Evolutionary conservation across 208 protist species (phyloP).

Genomic region (Crithidia mellificae): DNA sequence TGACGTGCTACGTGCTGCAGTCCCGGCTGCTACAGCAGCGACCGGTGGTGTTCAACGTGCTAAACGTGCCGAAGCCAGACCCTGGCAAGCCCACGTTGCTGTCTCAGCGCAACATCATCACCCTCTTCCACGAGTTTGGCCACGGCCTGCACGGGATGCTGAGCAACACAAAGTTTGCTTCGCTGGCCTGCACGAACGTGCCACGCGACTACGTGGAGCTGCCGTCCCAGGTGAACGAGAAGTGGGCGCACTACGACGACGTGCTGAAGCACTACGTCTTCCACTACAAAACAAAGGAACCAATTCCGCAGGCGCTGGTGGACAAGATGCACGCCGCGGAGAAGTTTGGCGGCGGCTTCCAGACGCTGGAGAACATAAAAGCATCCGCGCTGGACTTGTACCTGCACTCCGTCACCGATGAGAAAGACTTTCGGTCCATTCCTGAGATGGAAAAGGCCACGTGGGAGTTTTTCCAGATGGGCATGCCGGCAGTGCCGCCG

Average conservation of each 20-base stretch:
- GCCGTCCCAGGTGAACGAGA: constrained; percentile 83
- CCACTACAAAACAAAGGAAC: constrained; percentile 65
- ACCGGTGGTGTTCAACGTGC: constrained; percentile 53
- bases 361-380: constrained; percentile 61
- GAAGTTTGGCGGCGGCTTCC: constrained; percentile 43
- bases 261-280: constrained; percentile 61
- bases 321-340: constrained; percentile 49
- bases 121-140: constrained; percentile 70
- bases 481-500: constrained; percentile 30
- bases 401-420: constrained; percentile 52
- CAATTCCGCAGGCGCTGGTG: constrained; percentile 48
- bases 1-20: constrained; percentile 55
- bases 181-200: constrained; percentile 61
- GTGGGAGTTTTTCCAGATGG: constrained; percentile 27
- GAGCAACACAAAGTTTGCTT: constrained; percentile 36
- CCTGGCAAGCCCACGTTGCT: constrained; percentile 61
- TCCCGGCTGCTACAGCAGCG: constrained; percentile 33
- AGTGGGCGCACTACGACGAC: constrained; percentile 59
- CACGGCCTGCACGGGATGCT: constrained; percentile 82
- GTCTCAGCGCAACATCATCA: constrained; percentile 58
- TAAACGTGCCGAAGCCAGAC: constrained; percentile 60
- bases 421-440: constrained; percentile 32
- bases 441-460: constrained; percentile 40
- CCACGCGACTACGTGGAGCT: constrained; percentile 83
- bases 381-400: constrained; percentile 57